phyloP scores from a whole-genome alignment of 768 basidiomycete species.

The Dacryopinax primogenitus region DNA sequence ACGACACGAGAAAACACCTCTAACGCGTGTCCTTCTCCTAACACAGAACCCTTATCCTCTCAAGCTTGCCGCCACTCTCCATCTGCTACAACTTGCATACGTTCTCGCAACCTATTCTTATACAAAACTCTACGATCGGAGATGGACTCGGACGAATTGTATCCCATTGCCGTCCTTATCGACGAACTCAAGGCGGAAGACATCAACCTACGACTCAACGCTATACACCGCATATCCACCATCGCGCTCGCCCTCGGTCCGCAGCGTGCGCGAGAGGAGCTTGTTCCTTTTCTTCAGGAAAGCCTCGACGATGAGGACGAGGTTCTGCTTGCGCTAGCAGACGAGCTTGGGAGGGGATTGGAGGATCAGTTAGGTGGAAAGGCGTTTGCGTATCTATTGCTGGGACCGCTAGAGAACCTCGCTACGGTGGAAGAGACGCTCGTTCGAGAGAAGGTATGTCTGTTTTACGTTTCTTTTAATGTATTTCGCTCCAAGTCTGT shows the following conservation, averaged over 20 bases:
- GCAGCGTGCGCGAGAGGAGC: constrained; percentile 86
- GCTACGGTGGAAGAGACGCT: constrained; percentile 96
- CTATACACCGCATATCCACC: constrained; percentile 93
- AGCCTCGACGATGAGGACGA: constrained; percentile 99
- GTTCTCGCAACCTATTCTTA: neutral
- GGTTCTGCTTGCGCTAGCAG: constrained; percentile 85
- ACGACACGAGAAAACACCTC: neutral
- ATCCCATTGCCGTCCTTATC: constrained; percentile 92
- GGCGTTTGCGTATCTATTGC: constrained; percentile 70
- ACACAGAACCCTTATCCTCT: constrained; percentile 1
- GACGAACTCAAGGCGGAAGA: constrained; percentile 97
- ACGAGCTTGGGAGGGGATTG: constrained; percentile 84
- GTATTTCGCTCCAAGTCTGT: neutral
- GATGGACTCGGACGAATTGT: constrained; percentile 41
- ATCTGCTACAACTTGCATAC: neutral
- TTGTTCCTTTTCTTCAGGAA: constrained; percentile 94
- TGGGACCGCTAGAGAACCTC: constrained; percentile 88
- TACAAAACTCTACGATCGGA: neutral
- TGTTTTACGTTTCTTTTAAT: neutral
- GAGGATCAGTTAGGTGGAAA: constrained; percentile 90
- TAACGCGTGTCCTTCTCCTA: constrained; percentile 3
- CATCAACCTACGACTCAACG: constrained; percentile 87
- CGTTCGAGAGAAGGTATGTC: constrained; percentile 83
- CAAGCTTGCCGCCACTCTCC: neutral
- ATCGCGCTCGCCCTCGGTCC: constrained; percentile 94